phyloP scores from a whole-genome alignment of 345 rosid species.

The Eucalyptus regnans region DNA sequence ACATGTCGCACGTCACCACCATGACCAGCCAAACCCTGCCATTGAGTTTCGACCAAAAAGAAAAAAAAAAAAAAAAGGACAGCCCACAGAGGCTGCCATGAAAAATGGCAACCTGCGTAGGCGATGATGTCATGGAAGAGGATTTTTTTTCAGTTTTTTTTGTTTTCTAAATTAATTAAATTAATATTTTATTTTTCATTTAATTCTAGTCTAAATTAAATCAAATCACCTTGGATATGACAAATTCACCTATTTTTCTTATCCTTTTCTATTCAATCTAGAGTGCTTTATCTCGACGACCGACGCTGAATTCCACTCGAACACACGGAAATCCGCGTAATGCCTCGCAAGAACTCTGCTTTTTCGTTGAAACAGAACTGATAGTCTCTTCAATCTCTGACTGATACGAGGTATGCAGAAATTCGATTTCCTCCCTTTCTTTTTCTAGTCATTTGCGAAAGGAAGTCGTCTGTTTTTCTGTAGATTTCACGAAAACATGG shows the following conservation, averaged over 20 bases:
- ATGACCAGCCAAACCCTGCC: background rate
- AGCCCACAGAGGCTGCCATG: background rate
- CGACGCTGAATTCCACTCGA: background rate
- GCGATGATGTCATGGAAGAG: background rate
- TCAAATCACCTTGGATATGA: background rate
- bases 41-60: no score
- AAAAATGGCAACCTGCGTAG: background rate
- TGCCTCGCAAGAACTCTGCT: background rate
- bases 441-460: background rate
- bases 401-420: background rate
- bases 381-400: background rate
- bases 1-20: background rate
- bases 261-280: background rate
- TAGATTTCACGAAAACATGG: background rate
- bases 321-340: background rate
- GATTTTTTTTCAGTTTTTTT: background rate
- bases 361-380: background rate
- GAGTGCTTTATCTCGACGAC: background rate
- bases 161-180: background rate
- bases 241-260: background rate
- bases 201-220: background rate
- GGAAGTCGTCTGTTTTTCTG: background rate
- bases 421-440: background rate
- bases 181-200: background rate
- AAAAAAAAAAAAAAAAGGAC: fast-evolving